A percentile compares a stretch with the other conserved stretches of the same genome.
These are phyloP conservation scores for Nothopassalora personata DNA, from an alignment of 2,329 filamentous ascomycete species.

Conservation along the genomic window DNA sequence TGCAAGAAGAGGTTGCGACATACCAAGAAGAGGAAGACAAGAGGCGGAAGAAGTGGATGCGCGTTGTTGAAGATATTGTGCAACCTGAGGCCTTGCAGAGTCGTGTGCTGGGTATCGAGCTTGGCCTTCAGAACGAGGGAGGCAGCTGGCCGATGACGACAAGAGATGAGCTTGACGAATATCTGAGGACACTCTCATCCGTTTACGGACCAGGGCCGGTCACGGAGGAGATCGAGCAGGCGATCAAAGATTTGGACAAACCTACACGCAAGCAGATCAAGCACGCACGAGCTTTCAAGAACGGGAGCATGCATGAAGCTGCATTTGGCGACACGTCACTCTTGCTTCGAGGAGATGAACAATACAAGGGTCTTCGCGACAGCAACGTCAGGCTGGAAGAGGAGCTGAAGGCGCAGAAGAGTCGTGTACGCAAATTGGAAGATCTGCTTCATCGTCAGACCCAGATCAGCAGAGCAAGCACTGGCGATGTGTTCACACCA, in stretches of 20 bases:
- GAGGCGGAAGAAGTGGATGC: slow-evolving; percentile 83
- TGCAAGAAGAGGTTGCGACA: slow-evolving; percentile 87
- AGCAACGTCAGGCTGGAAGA: slow-evolving; percentile 54
- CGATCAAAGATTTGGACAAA: slow-evolving; percentile 71
- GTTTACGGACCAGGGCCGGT: slow-evolving; percentile 62
- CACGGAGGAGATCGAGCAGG: slow-evolving; percentile 66
- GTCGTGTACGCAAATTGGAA: slow-evolving; percentile 83
- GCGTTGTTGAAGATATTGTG: slow-evolving; percentile 71
- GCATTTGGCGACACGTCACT: slow-evolving; percentile 80
- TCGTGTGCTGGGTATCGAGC: slow-evolving; percentile 67
- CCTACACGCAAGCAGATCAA: slow-evolving; percentile 84
- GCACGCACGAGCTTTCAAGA: slow-evolving; percentile 88
- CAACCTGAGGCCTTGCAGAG: slow-evolving; percentile 62
- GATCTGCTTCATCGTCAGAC: slow-evolving; percentile 83
- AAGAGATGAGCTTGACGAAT: slow-evolving; percentile 70
- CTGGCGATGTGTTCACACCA: slow-evolving; percentile 32
- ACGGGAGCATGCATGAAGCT: slow-evolving; percentile 90
- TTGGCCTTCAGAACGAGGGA: slow-evolving; percentile 76
- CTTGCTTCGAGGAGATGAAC: slow-evolving; percentile 79
- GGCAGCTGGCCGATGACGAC: slow-evolving; percentile 72
- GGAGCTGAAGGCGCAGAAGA: slow-evolving; percentile 80
- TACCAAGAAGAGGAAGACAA: slow-evolving; percentile 92
- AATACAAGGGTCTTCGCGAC: slow-evolving; percentile 53
- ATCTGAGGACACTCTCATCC: slow-evolving; percentile 60
- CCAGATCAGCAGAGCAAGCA: slow-evolving; percentile 44